These are phyloP conservation scores for Blastomyces gilchristii DNA, from an alignment of 2,329 filamentous ascomycete genomes.

Conservation along the genomic window DNA sequence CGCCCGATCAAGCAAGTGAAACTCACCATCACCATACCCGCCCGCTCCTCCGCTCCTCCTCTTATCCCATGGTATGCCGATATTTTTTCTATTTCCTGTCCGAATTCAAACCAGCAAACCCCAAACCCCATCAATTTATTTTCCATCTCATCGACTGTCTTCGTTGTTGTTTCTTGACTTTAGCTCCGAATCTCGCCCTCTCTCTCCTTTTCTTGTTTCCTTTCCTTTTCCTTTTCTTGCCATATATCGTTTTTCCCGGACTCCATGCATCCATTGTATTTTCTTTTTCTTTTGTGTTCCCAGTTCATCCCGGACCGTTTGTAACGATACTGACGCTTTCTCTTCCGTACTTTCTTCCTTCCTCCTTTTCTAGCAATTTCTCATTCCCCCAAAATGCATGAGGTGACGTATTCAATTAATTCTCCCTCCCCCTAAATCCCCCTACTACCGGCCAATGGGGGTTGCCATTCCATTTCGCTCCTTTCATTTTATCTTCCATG, in stretches of 20 bases:
- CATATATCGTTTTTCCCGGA: neutral
- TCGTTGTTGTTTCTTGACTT: neutral
- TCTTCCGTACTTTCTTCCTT: neutral
- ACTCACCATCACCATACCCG: neutral
- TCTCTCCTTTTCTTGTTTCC: neutral
- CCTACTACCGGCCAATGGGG: neutral
- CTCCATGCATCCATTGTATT: slow-evolving; percentile 6
- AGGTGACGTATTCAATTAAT: neutral
- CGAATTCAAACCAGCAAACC: neutral
- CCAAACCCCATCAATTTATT: neutral
- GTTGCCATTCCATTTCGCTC: neutral
- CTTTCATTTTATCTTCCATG: neutral
- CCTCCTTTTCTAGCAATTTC: neutral
- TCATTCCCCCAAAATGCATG: neutral
- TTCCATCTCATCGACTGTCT: neutral
- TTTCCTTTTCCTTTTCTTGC: neutral
- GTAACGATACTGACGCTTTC: slow-evolving; percentile 7
- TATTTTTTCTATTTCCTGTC: neutral
- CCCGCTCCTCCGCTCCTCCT: neutral
- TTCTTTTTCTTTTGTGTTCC: neutral
- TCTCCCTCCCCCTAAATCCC: too few species aligned
- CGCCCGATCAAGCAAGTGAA: slow-evolving; percentile 65
- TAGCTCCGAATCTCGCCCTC: neutral
- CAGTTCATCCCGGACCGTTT: slow-evolving; percentile 1
- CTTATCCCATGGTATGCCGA: too few species aligned